Conservation (phyloP, 306 rosid species). For the Glycine soja region DNA sequence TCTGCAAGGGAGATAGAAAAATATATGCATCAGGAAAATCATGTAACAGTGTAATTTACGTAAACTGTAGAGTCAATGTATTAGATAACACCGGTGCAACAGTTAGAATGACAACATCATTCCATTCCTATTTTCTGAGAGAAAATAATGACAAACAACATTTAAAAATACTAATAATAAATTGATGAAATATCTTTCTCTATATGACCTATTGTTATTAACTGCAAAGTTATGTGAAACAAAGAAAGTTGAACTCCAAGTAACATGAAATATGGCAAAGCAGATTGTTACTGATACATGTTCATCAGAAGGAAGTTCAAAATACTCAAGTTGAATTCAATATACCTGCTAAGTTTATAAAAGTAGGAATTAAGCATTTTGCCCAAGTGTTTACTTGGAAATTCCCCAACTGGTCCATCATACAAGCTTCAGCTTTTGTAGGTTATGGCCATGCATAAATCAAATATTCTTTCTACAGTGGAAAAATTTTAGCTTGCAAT, state of each 20-base stretch:
- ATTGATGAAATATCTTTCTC: slow-evolving; percentile 24
- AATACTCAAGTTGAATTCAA: slow-evolving; percentile 27
- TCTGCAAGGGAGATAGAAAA: slow-evolving; percentile 61
- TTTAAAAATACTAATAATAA: slow-evolving; percentile 18
- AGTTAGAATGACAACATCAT: not conserved
- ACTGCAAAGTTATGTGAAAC: slow-evolving; percentile 34
- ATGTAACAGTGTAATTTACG: slow-evolving; percentile 14
- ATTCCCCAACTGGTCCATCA: not conserved
- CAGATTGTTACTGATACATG: slow-evolving; percentile 2
- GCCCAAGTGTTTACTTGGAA: not conserved
- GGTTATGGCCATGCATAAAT: slow-evolving; percentile 12
- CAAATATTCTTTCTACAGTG: slow-evolving; percentile 11
- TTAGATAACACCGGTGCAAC: slow-evolving; percentile 13
- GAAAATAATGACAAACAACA: slow-evolving; percentile 7
- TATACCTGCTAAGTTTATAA: not conserved
- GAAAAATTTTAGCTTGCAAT: not conserved
- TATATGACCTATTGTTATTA: slow-evolving; percentile 19
- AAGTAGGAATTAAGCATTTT: slow-evolving; percentile 19
- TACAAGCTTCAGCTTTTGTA: slow-evolving; percentile 22
- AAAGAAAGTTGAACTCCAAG: slow-evolving; percentile 31
- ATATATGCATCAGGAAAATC: slow-evolving; percentile 37
- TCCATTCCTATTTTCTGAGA: slow-evolving; percentile 2
- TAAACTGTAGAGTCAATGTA: slow-evolving; percentile 11
- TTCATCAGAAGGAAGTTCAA: slow-evolving; percentile 3
- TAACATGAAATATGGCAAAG: slow-evolving; percentile 28